Evolutionary conservation across 345 rosid species (phyloP).

Genomic region (Bretschneidera sinensis): DNA sequence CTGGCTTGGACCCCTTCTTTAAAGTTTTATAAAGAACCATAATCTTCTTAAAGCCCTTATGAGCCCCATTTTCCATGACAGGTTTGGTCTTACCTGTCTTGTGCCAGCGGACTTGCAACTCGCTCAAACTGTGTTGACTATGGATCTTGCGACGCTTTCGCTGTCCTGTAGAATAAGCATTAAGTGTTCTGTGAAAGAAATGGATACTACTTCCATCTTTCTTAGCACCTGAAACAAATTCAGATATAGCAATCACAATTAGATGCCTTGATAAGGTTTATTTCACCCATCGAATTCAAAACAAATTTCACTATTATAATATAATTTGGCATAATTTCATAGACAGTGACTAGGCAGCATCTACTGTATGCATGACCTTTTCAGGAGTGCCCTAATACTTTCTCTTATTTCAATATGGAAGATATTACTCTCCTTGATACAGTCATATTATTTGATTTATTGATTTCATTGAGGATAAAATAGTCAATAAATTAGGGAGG

Average conservation of each 20-base stretch:
- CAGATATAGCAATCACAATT: not conserved
- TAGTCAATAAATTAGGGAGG: not conserved
- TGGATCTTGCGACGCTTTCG: constrained; percentile 88
- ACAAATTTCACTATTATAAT: not conserved
- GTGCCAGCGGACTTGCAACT: constrained; percentile 89
- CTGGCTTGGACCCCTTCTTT: constrained; percentile 63
- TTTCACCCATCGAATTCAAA: not conserved
- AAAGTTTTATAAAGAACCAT: constrained; percentile 86
- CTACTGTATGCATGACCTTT: too few species aligned
- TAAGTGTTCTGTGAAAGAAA: constrained; percentile 70
- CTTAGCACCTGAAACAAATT: constrained; percentile 66
- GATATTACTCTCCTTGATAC: not conserved
- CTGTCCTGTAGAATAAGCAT: constrained; percentile 89
- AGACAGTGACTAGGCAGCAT: too few species aligned
- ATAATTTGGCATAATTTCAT: too few species aligned
- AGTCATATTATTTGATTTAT: not conserved
- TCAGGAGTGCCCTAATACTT: not conserved
- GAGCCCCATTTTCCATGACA: constrained; percentile 55
- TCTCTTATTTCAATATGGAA: not conserved
- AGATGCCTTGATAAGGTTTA: not conserved
- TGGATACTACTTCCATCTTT: constrained; percentile 79
- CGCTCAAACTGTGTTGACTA: constrained; percentile 26
- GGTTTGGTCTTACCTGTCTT: constrained; percentile 88
- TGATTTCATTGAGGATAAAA: not conserved
- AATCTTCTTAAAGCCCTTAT: constrained; percentile 77